Percentiles rank a stretch among this genome's conserved stretches.
Conservation (phyloP, 1,284 basidiomycete genomes). For the Laetiporus sulphureus region DNA sequence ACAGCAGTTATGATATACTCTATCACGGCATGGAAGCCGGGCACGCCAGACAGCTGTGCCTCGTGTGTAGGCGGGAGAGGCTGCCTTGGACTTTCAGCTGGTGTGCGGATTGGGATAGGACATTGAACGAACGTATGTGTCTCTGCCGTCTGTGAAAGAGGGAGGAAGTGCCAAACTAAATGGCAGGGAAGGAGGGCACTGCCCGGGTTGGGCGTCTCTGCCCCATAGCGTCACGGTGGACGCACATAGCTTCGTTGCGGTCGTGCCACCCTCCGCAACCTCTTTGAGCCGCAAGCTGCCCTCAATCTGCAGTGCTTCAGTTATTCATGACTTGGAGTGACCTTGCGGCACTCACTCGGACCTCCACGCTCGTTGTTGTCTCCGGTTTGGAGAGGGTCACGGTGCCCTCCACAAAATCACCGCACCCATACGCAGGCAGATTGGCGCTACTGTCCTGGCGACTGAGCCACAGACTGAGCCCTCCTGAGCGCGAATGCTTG, state of each 20-base stretch:
- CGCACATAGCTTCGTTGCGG: conserved; percentile 43
- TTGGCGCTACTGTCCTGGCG: conserved; percentile 42
- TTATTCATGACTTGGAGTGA: no score
- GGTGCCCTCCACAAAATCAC: conserved; percentile 45
- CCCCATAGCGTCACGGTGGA: conserved; percentile 51
- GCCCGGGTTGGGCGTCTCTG: conserved; percentile 34
- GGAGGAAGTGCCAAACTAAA: conserved; percentile 53
- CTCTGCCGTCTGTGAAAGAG: conserved; percentile 47
- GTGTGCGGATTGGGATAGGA: background rate
- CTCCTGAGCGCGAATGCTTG: conserved; percentile 54
- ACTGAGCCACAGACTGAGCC: conserved; percentile 41
- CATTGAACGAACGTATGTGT: conserved; percentile 44
- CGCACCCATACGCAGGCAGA: conserved; percentile 52
- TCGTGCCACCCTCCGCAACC: conserved; percentile 56
- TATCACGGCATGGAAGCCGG: conserved; percentile 45
- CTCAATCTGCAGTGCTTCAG: conserved; percentile 51
- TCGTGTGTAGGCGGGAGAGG: conserved; percentile 60
- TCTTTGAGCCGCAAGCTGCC: conserved; percentile 54
- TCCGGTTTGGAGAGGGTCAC: conserved; percentile 52
- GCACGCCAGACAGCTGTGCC: conserved; percentile 58
- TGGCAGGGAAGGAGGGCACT: conserved; percentile 44
- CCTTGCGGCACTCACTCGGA: no score
- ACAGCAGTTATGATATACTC: conserved; percentile 22
- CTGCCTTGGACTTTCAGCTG: conserved; percentile 7
- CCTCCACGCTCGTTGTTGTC: conserved; percentile 51